Percentiles rank a stretch among this genome's conserved stretches.
These are phyloP conservation scores for Talaromyces funiculosus DNA, from an alignment of 2,329 filamentous ascomycete genomes.

Conservation along the genomic window DNA sequence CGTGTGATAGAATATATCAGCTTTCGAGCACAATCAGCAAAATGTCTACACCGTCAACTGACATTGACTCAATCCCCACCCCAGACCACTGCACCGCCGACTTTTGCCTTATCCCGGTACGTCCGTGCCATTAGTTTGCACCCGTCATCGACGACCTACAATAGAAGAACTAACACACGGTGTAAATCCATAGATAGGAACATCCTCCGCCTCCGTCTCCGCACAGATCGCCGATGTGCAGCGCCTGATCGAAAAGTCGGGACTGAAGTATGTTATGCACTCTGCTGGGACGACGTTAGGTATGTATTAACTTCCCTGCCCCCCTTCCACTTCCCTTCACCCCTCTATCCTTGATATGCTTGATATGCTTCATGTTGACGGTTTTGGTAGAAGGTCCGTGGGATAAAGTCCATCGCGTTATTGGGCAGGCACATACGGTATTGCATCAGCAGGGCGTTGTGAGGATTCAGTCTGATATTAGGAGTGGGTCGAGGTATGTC, in stretches of 20 bases:
- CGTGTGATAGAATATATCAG: background rate
- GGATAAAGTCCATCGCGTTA: conserved; percentile 77
- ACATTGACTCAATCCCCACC: conserved; percentile 43
- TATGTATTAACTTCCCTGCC: conserved; percentile 50
- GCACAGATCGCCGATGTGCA: conserved; percentile 86
- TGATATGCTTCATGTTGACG: background rate
- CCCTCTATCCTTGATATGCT: background rate
- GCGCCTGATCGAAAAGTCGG: conserved; percentile 72
- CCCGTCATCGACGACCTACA: too few relatives aligned
- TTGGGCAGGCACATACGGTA: conserved; percentile 77
- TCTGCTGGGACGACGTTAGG: conserved; percentile 89
- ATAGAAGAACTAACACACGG: too few relatives aligned
- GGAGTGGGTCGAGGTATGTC: conserved; percentile 67
- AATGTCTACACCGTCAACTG: conserved; percentile 11
- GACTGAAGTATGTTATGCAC: conserved; percentile 82
- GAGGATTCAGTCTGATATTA: conserved; percentile 82
- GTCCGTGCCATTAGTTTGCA: background rate
- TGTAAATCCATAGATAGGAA: conserved; percentile 60
- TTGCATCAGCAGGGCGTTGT: conserved; percentile 72
- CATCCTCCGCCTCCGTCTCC: conserved; percentile 67
- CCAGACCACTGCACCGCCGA: conserved; percentile 76
- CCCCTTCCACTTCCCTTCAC: background rate
- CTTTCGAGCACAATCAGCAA: background rate
- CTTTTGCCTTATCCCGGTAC: conserved; percentile 71
- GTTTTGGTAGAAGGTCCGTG: conserved; percentile 69